phyloP scores from a whole-genome alignment of 2,329 filamentous ascomycete species.

The Cytospora chrysosperma region DNA sequence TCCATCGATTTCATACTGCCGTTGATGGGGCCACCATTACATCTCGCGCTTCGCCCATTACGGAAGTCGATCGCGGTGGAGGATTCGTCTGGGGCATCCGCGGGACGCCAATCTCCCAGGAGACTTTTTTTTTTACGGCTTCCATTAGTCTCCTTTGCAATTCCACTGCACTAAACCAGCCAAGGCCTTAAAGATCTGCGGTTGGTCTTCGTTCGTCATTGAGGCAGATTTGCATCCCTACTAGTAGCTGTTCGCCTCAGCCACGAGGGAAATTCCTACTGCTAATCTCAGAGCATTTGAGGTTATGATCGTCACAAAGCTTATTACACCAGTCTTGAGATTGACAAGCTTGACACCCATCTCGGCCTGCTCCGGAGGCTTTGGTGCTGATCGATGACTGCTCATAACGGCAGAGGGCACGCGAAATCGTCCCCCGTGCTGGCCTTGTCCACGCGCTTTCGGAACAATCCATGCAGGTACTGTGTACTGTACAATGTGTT shows the following conservation, averaged over 20 bases:
- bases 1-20: not conserved
- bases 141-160: not conserved
- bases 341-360: slow-evolving; percentile 14
- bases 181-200: not conserved
- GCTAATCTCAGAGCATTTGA: not conserved
- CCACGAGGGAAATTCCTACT: not conserved
- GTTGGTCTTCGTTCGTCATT: not conserved
- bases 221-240: not conserved
- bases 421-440: not conserved
- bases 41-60: slow-evolving; percentile 18
- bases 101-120: slow-evolving; percentile 1
- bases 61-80: slow-evolving; percentile 23
- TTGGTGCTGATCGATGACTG: slow-evolving; percentile 7
- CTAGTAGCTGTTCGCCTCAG: not conserved
- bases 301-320: slow-evolving; percentile 15
- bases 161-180: not conserved
- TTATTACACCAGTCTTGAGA: slow-evolving; percentile 8
- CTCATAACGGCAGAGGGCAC: not conserved
- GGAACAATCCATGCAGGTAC: not conserved
- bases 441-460: not conserved
- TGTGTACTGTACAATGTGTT: not conserved
- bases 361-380: slow-evolving; percentile 22
- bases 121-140: too few relatives aligned
- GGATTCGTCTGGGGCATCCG: slow-evolving; percentile 16
- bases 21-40: not conserved